phyloP scores from a whole-genome alignment of 2,329 filamentous ascomycete genomes.

The Acephala macrosclerotiorum region DNA sequence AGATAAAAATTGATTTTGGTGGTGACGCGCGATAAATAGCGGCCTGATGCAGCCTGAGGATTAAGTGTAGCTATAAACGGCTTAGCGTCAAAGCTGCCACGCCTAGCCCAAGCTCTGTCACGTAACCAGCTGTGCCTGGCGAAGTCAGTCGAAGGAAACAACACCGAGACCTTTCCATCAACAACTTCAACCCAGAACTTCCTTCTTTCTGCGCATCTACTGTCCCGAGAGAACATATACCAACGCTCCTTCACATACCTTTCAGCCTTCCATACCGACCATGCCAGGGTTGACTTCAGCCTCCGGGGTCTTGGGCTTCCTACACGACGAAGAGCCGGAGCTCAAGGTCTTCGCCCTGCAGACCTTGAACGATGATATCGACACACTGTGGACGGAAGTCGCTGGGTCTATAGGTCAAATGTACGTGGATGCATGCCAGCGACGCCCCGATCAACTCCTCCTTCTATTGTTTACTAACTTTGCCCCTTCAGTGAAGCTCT shows the following conservation, averaged over 20 bases:
- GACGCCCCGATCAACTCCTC: background rate
- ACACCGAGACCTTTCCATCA: conserved; percentile 16
- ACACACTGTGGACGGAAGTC: conserved; percentile 97
- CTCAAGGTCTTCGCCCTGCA: conserved; percentile 95
- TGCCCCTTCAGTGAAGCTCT: conserved; percentile 78
- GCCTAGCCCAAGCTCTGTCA: conserved; percentile 11
- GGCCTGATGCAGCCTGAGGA: conserved; percentile 6
- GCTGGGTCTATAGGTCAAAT: conserved; percentile 92
- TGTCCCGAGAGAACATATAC: conserved; percentile 3
- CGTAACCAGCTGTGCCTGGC: conserved; percentile 31
- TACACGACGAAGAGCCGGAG: conserved; percentile 92
- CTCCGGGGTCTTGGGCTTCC: conserved; percentile 92
- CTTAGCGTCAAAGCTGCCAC: conserved; percentile 8
- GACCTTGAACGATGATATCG: conserved; percentile 94
- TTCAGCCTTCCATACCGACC: conserved; percentile 16
- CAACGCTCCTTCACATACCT: background rate
- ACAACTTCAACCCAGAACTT: conserved; percentile 12
- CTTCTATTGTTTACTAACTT: conserved; percentile 28
- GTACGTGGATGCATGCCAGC: conserved; percentile 60
- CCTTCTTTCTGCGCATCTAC: background rate
- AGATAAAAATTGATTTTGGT: conserved; percentile 7
- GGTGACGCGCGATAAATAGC: conserved; percentile 5
- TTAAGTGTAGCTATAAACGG: background rate
- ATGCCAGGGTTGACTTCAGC: conserved; percentile 97
- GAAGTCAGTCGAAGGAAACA: conserved; percentile 19